phyloP scores from a whole-genome alignment of 2,329 filamentous ascomycete species.

The Aspergillus sp. region DNA sequence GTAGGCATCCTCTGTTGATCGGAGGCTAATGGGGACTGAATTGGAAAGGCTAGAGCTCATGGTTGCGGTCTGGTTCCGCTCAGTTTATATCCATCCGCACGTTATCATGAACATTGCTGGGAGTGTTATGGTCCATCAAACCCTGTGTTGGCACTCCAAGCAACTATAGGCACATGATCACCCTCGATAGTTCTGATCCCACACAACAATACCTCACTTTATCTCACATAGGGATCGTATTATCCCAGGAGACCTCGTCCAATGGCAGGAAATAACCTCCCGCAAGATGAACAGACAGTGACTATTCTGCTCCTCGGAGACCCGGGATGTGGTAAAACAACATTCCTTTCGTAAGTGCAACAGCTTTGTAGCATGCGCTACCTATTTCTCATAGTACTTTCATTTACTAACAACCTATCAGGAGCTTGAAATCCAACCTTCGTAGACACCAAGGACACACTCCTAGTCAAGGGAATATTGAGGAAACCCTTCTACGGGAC shows the following conservation, averaged over 20 bases:
- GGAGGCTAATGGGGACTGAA: background rate
- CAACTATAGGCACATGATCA: no score
- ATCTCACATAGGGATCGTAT: no score
- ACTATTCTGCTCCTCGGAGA: slow-evolving; percentile 60
- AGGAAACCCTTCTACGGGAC: slow-evolving; percentile 52
- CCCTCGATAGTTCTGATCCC: no score
- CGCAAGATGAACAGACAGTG: slow-evolving; percentile 23
- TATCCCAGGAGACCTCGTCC: background rate
- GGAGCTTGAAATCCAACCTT: slow-evolving; percentile 23
- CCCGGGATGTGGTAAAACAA: slow-evolving; percentile 62
- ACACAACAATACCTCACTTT: no score
- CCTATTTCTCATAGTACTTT: background rate
- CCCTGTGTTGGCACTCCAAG: no score
- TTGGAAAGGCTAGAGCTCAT: background rate
- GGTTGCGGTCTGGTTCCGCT: no score
- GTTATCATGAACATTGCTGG: no score
- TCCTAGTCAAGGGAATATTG: slow-evolving; percentile 25
- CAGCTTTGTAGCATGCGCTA: background rate
- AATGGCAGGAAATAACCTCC: slow-evolving; percentile 13
- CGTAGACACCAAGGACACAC: slow-evolving; percentile 22
- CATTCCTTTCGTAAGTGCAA: slow-evolving; percentile 60
- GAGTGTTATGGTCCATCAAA: no score
- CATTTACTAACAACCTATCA: slow-evolving; percentile 1
- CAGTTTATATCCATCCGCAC: no score
- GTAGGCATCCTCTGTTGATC: background rate